Evolutionary conservation across 2,329 filamentous ascomycete genomes (phyloP).

Genomic region (Mariannaea sp.): DNA sequence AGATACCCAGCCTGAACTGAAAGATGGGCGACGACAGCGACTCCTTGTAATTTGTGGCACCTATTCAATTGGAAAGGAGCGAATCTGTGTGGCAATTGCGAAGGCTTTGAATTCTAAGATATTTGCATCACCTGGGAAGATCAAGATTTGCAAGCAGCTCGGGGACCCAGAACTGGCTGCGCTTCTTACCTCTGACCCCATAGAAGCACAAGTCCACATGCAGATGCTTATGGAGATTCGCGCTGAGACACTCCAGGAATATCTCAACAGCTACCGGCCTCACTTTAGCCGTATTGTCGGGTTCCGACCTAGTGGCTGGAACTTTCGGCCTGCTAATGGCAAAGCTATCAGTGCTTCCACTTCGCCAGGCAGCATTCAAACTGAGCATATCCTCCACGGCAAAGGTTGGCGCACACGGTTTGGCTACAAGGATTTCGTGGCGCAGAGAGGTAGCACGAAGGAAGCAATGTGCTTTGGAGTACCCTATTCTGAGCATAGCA

Average conservation of each 20-base stretch:
- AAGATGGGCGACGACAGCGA: slow-evolving; percentile 52
- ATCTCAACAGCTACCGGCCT: slow-evolving; percentile 77
- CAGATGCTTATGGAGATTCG: slow-evolving; percentile 94
- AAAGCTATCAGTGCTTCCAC: slow-evolving; percentile 60
- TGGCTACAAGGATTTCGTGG: slow-evolving; percentile 70
- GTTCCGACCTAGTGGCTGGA: slow-evolving; percentile 94
- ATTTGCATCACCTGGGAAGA: slow-evolving; percentile 82
- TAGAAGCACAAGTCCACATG: slow-evolving; percentile 95
- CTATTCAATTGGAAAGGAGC: slow-evolving; percentile 97
- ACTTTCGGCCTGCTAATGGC: slow-evolving; percentile 71
- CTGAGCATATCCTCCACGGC: slow-evolving; percentile 57
- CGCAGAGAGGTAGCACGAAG: slow-evolving; percentile 81
- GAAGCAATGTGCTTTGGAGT: slow-evolving; percentile 90
- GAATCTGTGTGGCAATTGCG: slow-evolving; percentile 91
- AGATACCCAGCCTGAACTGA: slow-evolving; percentile 38
- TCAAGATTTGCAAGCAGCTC: slow-evolving; percentile 80
- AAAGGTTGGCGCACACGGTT: slow-evolving; percentile 79
- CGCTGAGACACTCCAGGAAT: slow-evolving; percentile 87
- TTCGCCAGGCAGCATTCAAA: slow-evolving; percentile 55
- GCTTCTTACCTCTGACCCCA: slow-evolving; percentile 78
- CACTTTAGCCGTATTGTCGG: slow-evolving; percentile 87
- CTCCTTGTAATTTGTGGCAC: slow-evolving; percentile 93
- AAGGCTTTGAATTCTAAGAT: slow-evolving; percentile 86
- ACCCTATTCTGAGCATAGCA: slow-evolving; percentile 94
- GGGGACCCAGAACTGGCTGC: slow-evolving; percentile 81